Conservation (phyloP, 202 grass and related monocot species). For the Alloteropsis angusta region DNA sequence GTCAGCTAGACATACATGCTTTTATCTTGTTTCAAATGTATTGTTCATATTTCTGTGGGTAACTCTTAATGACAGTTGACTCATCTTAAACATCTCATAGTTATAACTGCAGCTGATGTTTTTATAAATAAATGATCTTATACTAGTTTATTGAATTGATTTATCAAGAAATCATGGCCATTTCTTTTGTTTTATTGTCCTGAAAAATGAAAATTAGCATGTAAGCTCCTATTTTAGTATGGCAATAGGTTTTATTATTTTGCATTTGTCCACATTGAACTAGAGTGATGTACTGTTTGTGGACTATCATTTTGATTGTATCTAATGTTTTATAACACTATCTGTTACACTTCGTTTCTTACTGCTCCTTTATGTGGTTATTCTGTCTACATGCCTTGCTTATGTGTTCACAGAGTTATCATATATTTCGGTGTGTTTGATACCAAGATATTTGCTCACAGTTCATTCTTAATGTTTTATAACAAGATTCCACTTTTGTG, state of each 20-base stretch:
- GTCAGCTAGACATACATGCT: neutral
- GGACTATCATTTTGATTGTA: neutral
- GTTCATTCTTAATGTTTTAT: neutral
- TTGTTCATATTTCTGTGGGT: neutral
- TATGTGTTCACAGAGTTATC: neutral
- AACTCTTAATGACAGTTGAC: neutral
- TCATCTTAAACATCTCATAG: neutral
- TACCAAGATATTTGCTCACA: neutral
- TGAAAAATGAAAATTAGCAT: neutral
- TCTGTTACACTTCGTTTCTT: neutral
- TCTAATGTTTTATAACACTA: slow-evolving; percentile 5
- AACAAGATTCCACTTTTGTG: slow-evolving; percentile 10
- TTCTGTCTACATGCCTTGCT: neutral
- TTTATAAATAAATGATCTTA: neutral
- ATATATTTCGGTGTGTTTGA: neutral
- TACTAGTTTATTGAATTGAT: neutral
- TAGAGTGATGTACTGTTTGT: neutral
- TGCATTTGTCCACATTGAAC: neutral
- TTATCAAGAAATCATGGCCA: neutral
- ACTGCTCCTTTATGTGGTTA: neutral
- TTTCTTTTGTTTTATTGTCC: neutral
- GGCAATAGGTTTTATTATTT: neutral
- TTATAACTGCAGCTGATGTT: neutral
- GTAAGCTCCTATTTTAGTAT: neutral
- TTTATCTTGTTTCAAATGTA: neutral